Evolutionary conservation across 192 early-diverging fungal genomes (phyloP), one percentile per base, ranked within the genome.

Genomic region (Lobosporangium transversale): DNA sequence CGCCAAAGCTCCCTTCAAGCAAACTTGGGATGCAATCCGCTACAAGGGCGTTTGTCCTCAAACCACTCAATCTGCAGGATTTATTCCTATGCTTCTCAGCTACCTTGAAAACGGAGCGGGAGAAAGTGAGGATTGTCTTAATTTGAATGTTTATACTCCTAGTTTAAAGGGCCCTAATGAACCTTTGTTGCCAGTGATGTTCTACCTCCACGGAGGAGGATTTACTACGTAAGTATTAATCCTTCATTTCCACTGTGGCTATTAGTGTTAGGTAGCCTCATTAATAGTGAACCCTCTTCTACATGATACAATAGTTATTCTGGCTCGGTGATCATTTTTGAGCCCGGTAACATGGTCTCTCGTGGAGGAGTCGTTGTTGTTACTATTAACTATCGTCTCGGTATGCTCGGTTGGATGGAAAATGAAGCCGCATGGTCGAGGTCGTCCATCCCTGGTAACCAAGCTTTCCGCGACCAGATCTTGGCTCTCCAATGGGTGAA

Each of bases 401-500:
- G 66, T 12, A 49, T 67, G 58, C 53, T 78, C 24, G 75, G 75
- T 12, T 68, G 59, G 66, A 35, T 63, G 14, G 68, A 70, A 48
- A 51, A 61, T 21, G 32, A 27, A 24, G 17, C 43, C 44, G 44
- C 53, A 4, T 62, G 52, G 53, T 2, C 23, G 11, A 43, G 54
- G 1, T 54, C 53, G 1, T 24, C 32, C 7, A 54, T 70, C 20
- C 53, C 68, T 31, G 68, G 68, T 29, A 70, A 70, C 53, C 59
- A 62, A 32, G 68, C 59, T 21, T 45, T 89, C 24, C 76, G 78
- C 17, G 88, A 89, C 67, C 87, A 89, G 59, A 55, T 81, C 27
- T 32, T 68, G 11, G 88, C 87, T 12, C 44, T 89, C 0, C 45
- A 80, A 30, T 89, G 88, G 87, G 79, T 88, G 10, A 42, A 84